Percentiles rank a stretch among this genome's conserved stretches.
Conservation (phyloP, 1,284 basidiomycete species). For the Pisolithus thermaeus region DNA sequence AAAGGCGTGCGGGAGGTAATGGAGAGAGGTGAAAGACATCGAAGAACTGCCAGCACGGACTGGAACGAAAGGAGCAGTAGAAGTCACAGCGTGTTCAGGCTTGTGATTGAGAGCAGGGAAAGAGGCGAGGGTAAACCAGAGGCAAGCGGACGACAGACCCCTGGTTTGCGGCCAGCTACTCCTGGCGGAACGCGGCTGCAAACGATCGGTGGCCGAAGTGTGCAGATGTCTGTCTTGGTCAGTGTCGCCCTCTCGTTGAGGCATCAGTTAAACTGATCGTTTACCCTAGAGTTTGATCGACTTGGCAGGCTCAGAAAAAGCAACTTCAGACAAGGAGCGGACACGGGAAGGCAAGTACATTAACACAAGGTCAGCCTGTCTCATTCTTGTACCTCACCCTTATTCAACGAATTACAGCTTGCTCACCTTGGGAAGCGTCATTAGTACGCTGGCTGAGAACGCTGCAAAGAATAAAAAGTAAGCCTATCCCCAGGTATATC, state of each 20-base stretch:
- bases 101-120: constrained; percentile 81
- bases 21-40: constrained; percentile 78
- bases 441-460: constrained; percentile 84
- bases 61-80: constrained; percentile 95
- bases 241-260: constrained; percentile 15
- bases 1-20: constrained; percentile 84
- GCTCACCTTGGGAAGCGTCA: constrained; percentile 85
- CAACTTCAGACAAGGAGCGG: constrained; percentile 88
- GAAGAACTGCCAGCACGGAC: constrained; percentile 91
- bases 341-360: constrained; percentile 93
- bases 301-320: constrained; percentile 95
- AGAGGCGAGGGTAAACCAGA: constrained; percentile 43
- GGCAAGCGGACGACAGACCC: constrained; percentile 47
- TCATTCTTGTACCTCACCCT: background rate
- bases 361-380: constrained; percentile 62
- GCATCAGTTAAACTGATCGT: constrained; percentile 11
- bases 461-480: constrained; percentile 72
- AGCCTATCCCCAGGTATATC: background rate
- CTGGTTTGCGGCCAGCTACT: constrained; percentile 56
- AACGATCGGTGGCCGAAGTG: constrained; percentile 65
- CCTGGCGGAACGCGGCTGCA: constrained; percentile 63
- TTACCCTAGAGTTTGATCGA: constrained; percentile 75
- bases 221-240: constrained; percentile 78
- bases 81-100: constrained; percentile 88
- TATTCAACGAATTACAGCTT: constrained; percentile 43